phyloP scores from a whole-genome alignment of 1,284 basidiomycete species.

The Tylopilus sp. region DNA sequence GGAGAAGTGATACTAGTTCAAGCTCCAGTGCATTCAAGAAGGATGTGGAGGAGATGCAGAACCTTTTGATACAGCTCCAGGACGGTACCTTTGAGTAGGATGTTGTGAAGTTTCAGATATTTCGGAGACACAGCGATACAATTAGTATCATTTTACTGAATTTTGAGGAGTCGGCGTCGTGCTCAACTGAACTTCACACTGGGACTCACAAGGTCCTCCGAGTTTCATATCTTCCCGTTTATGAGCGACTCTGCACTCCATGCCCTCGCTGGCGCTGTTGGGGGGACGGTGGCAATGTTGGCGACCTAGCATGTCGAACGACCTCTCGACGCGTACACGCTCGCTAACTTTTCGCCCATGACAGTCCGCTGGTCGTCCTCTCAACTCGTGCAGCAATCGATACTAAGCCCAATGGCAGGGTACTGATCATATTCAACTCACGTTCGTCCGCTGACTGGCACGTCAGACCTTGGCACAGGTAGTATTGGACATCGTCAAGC shows the following conservation, averaged over 20 bases:
- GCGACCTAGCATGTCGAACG: constrained; percentile 63
- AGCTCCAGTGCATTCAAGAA: constrained; percentile 56
- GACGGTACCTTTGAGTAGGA: constrained; percentile 19
- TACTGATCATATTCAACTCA: constrained; percentile 20
- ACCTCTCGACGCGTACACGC: background rate
- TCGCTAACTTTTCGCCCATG: constrained; percentile 19
- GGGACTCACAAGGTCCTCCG: no score
- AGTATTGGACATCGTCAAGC: constrained; percentile 72
- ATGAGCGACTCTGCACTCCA: constrained; percentile 86
- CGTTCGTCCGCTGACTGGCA: constrained; percentile 33
- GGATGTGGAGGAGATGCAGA: constrained; percentile 67
- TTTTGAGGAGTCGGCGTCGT: background rate
- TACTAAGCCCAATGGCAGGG: constrained; percentile 73
- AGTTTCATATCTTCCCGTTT: constrained; percentile 20
- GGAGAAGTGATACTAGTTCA: constrained; percentile 36
- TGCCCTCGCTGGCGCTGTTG: constrained; percentile 83
- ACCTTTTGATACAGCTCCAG: constrained; percentile 46
- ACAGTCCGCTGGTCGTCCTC: constrained; percentile 84
- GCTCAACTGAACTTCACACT: no score
- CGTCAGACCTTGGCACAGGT: constrained; percentile 45
- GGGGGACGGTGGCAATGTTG: constrained; percentile 87
- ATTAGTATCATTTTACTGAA: background rate
- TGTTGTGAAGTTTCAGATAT: background rate
- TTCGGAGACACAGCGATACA: background rate
- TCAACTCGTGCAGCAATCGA: constrained; percentile 93